These are phyloP conservation scores for Microcos paniculata DNA, from an alignment of 345 rosid genomes.

Conservation along the genomic window DNA sequence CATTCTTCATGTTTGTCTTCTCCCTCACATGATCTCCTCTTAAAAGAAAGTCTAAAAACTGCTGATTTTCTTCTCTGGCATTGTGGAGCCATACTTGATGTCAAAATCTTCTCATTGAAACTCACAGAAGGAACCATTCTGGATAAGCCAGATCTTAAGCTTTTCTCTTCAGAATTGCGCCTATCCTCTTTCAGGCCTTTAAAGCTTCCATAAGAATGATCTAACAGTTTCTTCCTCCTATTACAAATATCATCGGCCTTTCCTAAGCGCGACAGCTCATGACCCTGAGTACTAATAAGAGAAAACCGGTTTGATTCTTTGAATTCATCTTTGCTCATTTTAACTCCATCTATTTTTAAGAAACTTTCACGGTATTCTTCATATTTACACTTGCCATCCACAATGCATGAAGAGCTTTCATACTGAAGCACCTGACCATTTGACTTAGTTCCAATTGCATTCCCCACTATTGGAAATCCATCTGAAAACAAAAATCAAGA, in stretches of 20 bases:
- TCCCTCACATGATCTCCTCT: slow-evolving; percentile 57
- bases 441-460: slow-evolving; percentile 42
- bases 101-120: slow-evolving; percentile 34
- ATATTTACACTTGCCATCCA: slow-evolving; percentile 52
- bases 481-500: background rate
- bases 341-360: slow-evolving; percentile 42
- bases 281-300: slow-evolving; percentile 17
- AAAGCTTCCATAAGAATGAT: slow-evolving; percentile 27
- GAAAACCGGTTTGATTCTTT: slow-evolving; percentile 8
- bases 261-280: slow-evolving; percentile 14
- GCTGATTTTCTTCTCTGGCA: slow-evolving; percentile 39
- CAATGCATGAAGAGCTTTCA: slow-evolving; percentile 58
- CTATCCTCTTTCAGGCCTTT: slow-evolving; percentile 20
- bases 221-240: slow-evolving; percentile 22
- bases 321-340: slow-evolving; percentile 17
- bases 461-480: slow-evolving; percentile 13
- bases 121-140: slow-evolving; percentile 32
- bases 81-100: slow-evolving; percentile 23
- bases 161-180: slow-evolving; percentile 24
- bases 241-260: slow-evolving; percentile 16
- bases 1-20: slow-evolving; percentile 32
- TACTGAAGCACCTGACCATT: slow-evolving; percentile 67
- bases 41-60: slow-evolving; percentile 56
- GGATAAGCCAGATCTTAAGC: slow-evolving; percentile 20
- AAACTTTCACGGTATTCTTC: slow-evolving; percentile 70